Base-by-base conservation (phyloP, 179 eudicot genomes). In the Vitellaria paradoxa region DNA sequence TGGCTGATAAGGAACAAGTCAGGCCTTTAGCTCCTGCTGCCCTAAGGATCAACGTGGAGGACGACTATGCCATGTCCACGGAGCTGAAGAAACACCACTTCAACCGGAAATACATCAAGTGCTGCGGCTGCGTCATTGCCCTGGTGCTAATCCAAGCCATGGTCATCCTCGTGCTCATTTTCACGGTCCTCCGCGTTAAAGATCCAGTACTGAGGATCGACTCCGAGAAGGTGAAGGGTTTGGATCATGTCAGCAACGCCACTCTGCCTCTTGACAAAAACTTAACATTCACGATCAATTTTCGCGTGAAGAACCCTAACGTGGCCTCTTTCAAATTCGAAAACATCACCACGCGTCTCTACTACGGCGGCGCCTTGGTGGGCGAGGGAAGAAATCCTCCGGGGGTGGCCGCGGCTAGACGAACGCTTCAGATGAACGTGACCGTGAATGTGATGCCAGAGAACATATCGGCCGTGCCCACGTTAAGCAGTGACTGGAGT, bases 271-370 rank as follows among this genome's bases (percentile, higher is more conserved):
- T 2, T 30, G 37, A 0, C 14, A 14, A 4, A 8, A 84, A 80
- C 66, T 11, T 82, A 11, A 79, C 84, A 0, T 55, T 82, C 5
- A 59, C 37, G 0, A 80, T 77, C 0, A 80, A 76, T 1, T 75
- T 88, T 1, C 73, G 86, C 5, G 63, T 88, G 3, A 88, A 84
- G 53, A 88, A 86, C 66, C 87, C 87, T 0, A 86, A 86, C 57
- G 77, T 77, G 49, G 88, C 80, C 6, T 78, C 88, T 3, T 84
- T 85, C 71, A 80, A 57, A 47, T 86, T 77, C 70, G 26, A 50
- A 14, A 82, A 84, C 75, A 24, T 74, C 52, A 82, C 82, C 1
- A 79, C 89, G 6, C 24, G 18, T 26, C 12, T 88, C 0, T 76
- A 68, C 75, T 88, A 84, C 62, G 74, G 45, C 20, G 88, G 81